Evolutionary conservation across 2,329 filamentous ascomycete genomes (phyloP), one percentile per base, ranked within the genome.

Genomic region (Periglandula ipomoeae): DNA sequence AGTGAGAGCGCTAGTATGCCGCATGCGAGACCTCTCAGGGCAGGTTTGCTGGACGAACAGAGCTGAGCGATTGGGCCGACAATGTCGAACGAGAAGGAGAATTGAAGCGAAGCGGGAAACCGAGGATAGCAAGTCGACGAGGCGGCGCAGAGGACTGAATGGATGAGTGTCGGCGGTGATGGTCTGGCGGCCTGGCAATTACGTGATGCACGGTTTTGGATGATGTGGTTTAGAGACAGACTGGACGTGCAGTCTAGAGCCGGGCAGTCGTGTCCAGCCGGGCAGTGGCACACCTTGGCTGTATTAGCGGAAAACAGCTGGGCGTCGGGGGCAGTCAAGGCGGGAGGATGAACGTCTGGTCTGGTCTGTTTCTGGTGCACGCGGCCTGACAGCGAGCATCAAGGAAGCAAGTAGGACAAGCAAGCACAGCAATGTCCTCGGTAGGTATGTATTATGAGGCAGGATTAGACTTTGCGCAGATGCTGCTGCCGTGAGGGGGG

Each of bases 201-300:
- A 46, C 48, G 48, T 43, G 44, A 50, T 43, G 48, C 30, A 49
- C 15, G 27, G 20, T 32, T 23, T 35, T 41, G 46, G 8, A 34
- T 44, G 19, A 44, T 23, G 43, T 35, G 43, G 13, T 27, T 22
- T 20, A 19, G 20, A 8, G n/a, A n/a, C n/a, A n/a, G n/a, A n/a
- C n/a, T n/a, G n/a, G n/a, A n/a, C n/a, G n/a, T n/a, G 30, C 30
- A 32, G 30, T 13, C 30, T 32, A 11, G 30, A 10, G 15, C 11
- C 10, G 11, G 11, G 27, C 9, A 10, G 27, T 30, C 27, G 3
- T 10, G 27, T 30, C 27, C 27, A 30, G 27, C 6, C 6, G 9
- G 27, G 27, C 27, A 8, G n/a, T n/a, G n/a, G n/a, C n/a, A n/a
- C n/a, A n/a, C n/a, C n/a, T n/a, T n/a, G n/a, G n/a, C n/a, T n/a